Conservation (phyloP, 768 basidiomycete genomes). For the Suillus weaverae region DNA sequence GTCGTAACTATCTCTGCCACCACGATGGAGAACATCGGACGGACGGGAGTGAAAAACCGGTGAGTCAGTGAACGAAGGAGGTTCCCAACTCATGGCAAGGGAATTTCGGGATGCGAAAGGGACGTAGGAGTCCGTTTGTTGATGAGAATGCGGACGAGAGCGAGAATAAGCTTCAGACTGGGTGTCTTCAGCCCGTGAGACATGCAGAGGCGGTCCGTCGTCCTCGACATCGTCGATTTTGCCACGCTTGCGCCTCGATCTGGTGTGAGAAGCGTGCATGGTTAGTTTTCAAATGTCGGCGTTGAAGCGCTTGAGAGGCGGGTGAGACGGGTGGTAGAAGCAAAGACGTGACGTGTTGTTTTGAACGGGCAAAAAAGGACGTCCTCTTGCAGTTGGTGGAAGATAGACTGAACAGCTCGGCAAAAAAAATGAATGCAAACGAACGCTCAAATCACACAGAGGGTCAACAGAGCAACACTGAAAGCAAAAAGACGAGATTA, state of each 20-base stretch:
- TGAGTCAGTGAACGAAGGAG: constrained; percentile 46
- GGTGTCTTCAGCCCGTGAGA: constrained; percentile 51
- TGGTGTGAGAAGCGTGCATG: constrained; percentile 41
- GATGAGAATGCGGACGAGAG: constrained; percentile 44
- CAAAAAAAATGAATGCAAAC: constrained; percentile 27
- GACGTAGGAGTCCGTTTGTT: constrained; percentile 46
- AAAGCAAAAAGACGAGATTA: constrained; percentile 21
- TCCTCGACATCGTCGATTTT: constrained; percentile 53
- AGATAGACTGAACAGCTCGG: constrained; percentile 21
- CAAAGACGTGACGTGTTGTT: constrained; percentile 28
- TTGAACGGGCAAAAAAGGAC: constrained; percentile 29
- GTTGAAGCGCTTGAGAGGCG: constrained; percentile 19
- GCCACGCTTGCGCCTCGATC: constrained; percentile 51
- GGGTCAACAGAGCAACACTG: constrained; percentile 19
- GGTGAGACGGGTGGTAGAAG: constrained; percentile 22
- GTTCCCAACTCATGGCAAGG: constrained; percentile 52
- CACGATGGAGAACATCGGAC: constrained; percentile 53
- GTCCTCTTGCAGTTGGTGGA: constrained; percentile 23
- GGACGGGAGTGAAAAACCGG: constrained; percentile 29
- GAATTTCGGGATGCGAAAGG: constrained; percentile 42
- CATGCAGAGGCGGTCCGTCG: constrained; percentile 39
- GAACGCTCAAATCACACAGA: constrained; percentile 34
- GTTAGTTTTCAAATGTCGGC: constrained; percentile 15
- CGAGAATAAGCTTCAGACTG: constrained; percentile 55
- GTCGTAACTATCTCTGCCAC: constrained; percentile 52